phyloP scores from a whole-genome alignment of 768 basidiomycete genomes.

The Kwoniella dejecticola region DNA sequence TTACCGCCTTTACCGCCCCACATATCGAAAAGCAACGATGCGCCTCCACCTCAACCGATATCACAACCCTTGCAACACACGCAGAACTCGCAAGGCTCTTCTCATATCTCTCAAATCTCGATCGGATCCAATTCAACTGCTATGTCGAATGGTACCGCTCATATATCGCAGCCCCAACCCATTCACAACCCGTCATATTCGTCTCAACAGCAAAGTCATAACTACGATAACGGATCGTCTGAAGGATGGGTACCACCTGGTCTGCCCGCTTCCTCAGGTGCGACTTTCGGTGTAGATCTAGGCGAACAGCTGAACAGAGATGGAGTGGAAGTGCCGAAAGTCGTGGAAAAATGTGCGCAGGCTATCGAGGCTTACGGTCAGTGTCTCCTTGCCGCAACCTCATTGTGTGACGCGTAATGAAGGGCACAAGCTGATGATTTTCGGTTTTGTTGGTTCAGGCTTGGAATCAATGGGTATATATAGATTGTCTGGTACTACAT shows the following conservation, averaged over 20 bases:
- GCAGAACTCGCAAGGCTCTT: slow-evolving; percentile 26
- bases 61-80: slow-evolving; percentile 10
- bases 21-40: slow-evolving; percentile 28
- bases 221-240: slow-evolving; percentile 58
- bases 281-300: slow-evolving; percentile 92
- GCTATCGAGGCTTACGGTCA: slow-evolving; percentile 87
- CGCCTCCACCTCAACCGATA: background rate
- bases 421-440: background rate
- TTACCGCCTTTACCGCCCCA: slow-evolving; percentile 54
- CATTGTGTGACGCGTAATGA: background rate
- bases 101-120: slow-evolving; percentile 46
- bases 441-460: slow-evolving; percentile 31
- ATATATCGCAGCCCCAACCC: background rate
- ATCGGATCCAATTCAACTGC: slow-evolving; percentile 31
- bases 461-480: slow-evolving; percentile 85
- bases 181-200: background rate
- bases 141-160: slow-evolving; percentile 16
- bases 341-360: slow-evolving; percentile 83
- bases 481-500: slow-evolving; percentile 86
- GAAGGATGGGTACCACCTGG: slow-evolving; percentile 39
- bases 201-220: slow-evolving; percentile 12
- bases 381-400: slow-evolving; percentile 5
- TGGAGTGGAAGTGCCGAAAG: slow-evolving; percentile 80
- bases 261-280: slow-evolving; percentile 52
- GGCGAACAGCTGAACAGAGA: slow-evolving; percentile 92